Conservation (phyloP, 257 asterid species). For the Lithospermum erythrorhizon region DNA sequence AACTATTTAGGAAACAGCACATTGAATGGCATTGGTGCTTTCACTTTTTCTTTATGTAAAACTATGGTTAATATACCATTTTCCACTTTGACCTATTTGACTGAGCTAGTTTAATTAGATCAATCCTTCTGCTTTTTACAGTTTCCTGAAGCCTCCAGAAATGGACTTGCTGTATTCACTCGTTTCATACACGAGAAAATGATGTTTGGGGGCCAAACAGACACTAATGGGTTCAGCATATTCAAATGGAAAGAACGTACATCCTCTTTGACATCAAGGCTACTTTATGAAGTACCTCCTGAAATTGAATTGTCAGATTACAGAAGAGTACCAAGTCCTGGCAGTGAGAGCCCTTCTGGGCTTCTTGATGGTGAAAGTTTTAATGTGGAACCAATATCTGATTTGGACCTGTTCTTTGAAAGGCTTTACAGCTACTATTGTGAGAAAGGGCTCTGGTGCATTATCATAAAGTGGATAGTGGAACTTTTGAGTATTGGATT, state of each 20-base stretch:
- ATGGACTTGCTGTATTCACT: constrained; percentile 49
- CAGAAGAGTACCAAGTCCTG: constrained; percentile 60
- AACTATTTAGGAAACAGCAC: no score
- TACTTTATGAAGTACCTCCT: constrained; percentile 51
- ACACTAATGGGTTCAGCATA: constrained; percentile 45
- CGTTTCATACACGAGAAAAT: constrained; percentile 40
- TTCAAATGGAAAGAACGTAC: constrained; percentile 59
- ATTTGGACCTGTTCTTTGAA: constrained; percentile 86
- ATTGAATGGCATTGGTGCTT: no score
- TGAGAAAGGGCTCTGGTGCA: constrained; percentile 97
- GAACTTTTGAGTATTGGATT: constrained; percentile 87
- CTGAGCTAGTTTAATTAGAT: no score
- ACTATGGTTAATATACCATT: no score
- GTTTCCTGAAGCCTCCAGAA: neutral
- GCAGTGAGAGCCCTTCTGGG: constrained; percentile 96
- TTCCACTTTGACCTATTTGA: no score
- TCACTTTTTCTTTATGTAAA: no score
- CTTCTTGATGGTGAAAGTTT: constrained; percentile 75
- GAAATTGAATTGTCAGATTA: constrained; percentile 88
- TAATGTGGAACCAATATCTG: constrained; percentile 63
- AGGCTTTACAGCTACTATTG: constrained; percentile 81
- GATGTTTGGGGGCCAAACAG: constrained; percentile 79
- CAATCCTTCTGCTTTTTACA: neutral
- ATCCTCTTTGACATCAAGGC: constrained; percentile 56
- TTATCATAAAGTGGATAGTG: constrained; percentile 71